Conservation (phyloP, 805 yeast species). For the Wickerhamomyces bovis region DNA sequence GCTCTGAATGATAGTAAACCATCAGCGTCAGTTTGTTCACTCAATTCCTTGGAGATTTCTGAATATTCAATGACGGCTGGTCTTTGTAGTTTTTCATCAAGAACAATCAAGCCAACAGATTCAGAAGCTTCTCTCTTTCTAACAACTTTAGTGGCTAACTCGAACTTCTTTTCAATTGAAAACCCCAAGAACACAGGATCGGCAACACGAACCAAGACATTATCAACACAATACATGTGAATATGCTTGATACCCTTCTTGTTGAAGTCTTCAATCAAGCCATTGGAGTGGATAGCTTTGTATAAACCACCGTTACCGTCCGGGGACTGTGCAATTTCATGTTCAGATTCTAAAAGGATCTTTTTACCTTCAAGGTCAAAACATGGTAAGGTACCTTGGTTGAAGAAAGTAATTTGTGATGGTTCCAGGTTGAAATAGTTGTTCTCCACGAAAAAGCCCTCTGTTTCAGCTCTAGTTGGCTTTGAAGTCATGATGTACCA, state of each 20-base stretch:
- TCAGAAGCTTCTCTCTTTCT: conserved; percentile 85
- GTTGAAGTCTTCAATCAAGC: conserved; percentile 62
- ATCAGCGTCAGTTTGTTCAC: conserved; percentile 52
- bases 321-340: conserved; percentile 73
- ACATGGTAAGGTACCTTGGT: conserved; percentile 95
- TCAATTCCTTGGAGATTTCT: conserved; percentile 74
- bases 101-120: conserved; percentile 86
- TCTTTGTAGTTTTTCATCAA: conserved; percentile 41
- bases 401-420: conserved; percentile 68
- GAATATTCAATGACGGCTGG: conserved; percentile 96
- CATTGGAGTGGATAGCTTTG: conserved; percentile 64
- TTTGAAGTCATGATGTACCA: conserved; percentile 96
- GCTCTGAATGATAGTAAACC: conserved; percentile 76
- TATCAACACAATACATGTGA: conserved; percentile 97
- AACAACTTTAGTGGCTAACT: conserved; percentile 90
- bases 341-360: conserved; percentile 54
- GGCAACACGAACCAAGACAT: conserved; percentile 84
- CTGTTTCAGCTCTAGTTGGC: conserved; percentile 76
- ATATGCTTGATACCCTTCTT: conserved; percentile 73
- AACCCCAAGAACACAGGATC: conserved; percentile 86
- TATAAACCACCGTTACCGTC: conserved; percentile 98
- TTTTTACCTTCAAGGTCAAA: conserved; percentile 63
- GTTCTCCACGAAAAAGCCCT: conserved; percentile 55
- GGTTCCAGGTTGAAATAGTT: conserved; percentile 63
- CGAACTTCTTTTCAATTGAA: conserved; percentile 58